A percentile compares a stretch with the other conserved stretches of the same genome.
Evolutionary conservation across 2,329 filamentous ascomycete genomes (phyloP).

Genomic region (Dactylellina leptospora): DNA sequence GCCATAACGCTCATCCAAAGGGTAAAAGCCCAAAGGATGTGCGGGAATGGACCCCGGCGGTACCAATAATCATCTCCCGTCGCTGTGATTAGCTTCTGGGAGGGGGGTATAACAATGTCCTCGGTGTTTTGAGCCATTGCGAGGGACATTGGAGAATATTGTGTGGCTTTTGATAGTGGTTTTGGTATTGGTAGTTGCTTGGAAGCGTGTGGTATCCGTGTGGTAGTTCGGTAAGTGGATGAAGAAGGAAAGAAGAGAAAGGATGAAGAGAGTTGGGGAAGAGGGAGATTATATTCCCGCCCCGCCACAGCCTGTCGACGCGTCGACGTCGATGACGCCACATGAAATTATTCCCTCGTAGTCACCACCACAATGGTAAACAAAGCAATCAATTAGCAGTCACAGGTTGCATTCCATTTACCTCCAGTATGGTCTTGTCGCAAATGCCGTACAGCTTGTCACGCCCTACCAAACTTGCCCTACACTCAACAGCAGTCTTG

Average conservation of each 20-base stretch:
- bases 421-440: too few relatives aligned
- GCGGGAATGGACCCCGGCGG: slow-evolving; percentile 3
- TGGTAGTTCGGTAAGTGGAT: slow-evolving; percentile 20
- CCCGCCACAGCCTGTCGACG: too few relatives aligned
- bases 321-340: too few relatives aligned
- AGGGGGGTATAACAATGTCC: neutral
- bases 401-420: too few relatives aligned
- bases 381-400: too few relatives aligned
- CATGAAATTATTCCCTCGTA: too few relatives aligned
- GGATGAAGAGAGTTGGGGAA: neutral
- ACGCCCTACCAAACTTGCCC: too few relatives aligned
- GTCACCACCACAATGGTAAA: too few relatives aligned
- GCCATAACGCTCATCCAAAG: neutral
- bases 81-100: neutral
- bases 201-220: slow-evolving; percentile 17
- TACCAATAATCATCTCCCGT: slow-evolving; percentile 4
- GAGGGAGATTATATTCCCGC: too few relatives aligned
- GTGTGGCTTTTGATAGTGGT: slow-evolving; percentile 7
- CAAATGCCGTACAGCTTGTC: too few relatives aligned
- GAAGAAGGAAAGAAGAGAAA: slow-evolving; percentile 24
- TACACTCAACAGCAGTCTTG: too few relatives aligned
- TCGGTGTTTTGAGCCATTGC: neutral
- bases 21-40: neutral
- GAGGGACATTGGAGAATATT: neutral
- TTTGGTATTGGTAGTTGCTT: neutral